Conservation (phyloP, 306 rosid species). For the Rosa lucieae region DNA sequence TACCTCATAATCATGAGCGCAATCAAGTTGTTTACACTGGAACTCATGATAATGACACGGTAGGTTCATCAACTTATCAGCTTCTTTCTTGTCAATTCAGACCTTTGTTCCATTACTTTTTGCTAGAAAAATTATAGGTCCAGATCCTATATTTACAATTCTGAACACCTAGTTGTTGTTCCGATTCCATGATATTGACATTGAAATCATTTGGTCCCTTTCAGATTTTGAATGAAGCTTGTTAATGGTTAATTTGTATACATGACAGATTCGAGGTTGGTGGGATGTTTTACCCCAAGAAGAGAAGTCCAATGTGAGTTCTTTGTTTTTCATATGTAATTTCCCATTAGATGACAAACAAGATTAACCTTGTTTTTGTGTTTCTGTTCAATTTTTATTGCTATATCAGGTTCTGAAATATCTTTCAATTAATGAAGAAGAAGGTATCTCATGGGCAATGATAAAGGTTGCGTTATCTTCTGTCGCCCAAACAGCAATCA, state of each 20-base stretch:
- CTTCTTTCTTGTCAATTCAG: neutral
- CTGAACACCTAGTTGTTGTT: neutral
- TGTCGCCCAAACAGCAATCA: constrained; percentile 77
- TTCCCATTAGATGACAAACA: constrained; percentile 1
- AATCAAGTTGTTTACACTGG: constrained; percentile 96
- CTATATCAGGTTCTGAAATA: constrained; percentile 61
- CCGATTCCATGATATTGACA: neutral
- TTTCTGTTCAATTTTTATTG: constrained; percentile 13
- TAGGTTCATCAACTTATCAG: constrained; percentile 35
- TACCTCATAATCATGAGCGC: constrained; percentile 90
- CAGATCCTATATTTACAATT: neutral
- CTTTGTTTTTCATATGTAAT: constrained; percentile 6
- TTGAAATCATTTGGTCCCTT: neutral
- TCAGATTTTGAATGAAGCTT: constrained; percentile 15
- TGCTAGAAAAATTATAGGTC: neutral
- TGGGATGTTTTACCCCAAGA: constrained; percentile 76
- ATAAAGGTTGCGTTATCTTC: constrained; percentile 62
- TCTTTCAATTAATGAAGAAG: constrained; percentile 55
- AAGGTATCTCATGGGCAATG: constrained; percentile 73
- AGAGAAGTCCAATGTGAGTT: constrained; percentile 71
- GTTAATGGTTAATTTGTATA: constrained; percentile 23
- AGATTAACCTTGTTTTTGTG: constrained; percentile 8
- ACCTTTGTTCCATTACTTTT: constrained; percentile 11
- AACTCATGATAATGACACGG: constrained; percentile 97
- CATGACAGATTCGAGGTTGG: constrained; percentile 76